Conservation (phyloP, 345 rosid genomes). For the Passiflora organensis region DNA sequence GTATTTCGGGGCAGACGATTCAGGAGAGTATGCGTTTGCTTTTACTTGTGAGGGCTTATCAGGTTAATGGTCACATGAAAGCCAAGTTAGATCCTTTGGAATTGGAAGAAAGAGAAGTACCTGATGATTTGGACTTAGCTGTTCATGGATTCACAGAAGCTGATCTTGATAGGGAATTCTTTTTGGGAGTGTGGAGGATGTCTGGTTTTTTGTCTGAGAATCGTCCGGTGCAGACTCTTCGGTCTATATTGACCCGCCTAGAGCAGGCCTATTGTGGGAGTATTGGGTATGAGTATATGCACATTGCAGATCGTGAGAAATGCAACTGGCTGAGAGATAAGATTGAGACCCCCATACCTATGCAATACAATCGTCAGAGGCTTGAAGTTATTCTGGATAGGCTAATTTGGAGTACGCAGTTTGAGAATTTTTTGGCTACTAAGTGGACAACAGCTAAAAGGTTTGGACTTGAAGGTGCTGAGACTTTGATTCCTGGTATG, state of each 20-base stretch:
- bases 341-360: slow-evolving; percentile 76
- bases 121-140: slow-evolving; percentile 60
- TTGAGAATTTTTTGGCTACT: slow-evolving; percentile 82
- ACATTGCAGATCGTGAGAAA: slow-evolving; percentile 71
- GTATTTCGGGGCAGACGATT: slow-evolving; percentile 81
- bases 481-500: slow-evolving; percentile 86
- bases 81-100: slow-evolving; percentile 73
- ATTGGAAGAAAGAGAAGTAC: slow-evolving; percentile 61
- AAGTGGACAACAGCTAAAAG: slow-evolving; percentile 88
- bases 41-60: slow-evolving; percentile 74
- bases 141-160: slow-evolving; percentile 64
- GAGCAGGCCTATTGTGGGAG: slow-evolving; percentile 87
- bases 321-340: slow-evolving; percentile 86
- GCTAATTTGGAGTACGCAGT: slow-evolving; percentile 75
- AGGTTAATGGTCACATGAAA: slow-evolving; percentile 85
- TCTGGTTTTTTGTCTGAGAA: slow-evolving; percentile 77
- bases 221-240: slow-evolving; percentile 74
- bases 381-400: slow-evolving; percentile 73
- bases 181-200: slow-evolving; percentile 78
- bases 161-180: slow-evolving; percentile 76
- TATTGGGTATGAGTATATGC: slow-evolving; percentile 79
- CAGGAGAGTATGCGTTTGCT: slow-evolving; percentile 84
- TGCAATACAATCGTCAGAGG: slow-evolving; percentile 61
- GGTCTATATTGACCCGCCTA: slow-evolving; percentile 65
- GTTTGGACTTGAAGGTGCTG: slow-evolving; percentile 90